Evolutionary conservation across 2,329 filamentous ascomycete genomes (phyloP).

Genomic region (Alternaria metachromatica): DNA sequence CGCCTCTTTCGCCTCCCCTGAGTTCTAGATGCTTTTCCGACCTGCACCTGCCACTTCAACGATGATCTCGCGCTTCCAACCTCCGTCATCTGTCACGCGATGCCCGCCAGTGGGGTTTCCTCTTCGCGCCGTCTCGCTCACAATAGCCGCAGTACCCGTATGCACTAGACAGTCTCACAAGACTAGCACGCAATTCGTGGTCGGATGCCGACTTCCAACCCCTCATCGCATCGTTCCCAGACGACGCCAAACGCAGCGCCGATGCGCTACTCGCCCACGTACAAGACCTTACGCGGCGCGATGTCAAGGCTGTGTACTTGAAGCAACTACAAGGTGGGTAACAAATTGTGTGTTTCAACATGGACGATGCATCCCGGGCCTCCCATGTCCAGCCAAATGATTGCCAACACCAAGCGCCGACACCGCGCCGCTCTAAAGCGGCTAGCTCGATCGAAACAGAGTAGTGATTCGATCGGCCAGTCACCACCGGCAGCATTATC

Average conservation of each 20-base stretch:
- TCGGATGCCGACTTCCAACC: conserved; percentile 66
- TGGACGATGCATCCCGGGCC: conserved; percentile 11
- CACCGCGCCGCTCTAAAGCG: conserved; percentile 28
- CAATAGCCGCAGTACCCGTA: conserved; percentile 72
- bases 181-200: conserved; percentile 71
- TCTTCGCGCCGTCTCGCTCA: conserved; percentile 34
- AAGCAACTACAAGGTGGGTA: conserved; percentile 71
- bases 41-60: conserved; percentile 24
- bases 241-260: conserved; percentile 65
- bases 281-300: conserved; percentile 71
- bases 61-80: conserved; percentile 23
- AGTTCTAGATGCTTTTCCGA: conserved; percentile 17
- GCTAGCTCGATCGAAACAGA: conserved; percentile 23
- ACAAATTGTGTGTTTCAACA: conserved; percentile 19
- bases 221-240: conserved; percentile 75
- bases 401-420: conserved; percentile 24
- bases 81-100: conserved; percentile 42
- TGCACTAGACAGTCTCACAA: conserved; percentile 70
- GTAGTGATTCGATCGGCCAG: conserved; percentile 30
- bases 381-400: background rate
- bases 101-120: conserved; percentile 19
- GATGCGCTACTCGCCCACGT: conserved; percentile 70
- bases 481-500: conserved; percentile 23
- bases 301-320: conserved; percentile 78
- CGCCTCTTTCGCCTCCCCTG: conserved; percentile 14